phyloP scores from a whole-genome alignment of 2,329 filamentous ascomycete genomes.

The Zymoseptoria crescenta region DNA sequence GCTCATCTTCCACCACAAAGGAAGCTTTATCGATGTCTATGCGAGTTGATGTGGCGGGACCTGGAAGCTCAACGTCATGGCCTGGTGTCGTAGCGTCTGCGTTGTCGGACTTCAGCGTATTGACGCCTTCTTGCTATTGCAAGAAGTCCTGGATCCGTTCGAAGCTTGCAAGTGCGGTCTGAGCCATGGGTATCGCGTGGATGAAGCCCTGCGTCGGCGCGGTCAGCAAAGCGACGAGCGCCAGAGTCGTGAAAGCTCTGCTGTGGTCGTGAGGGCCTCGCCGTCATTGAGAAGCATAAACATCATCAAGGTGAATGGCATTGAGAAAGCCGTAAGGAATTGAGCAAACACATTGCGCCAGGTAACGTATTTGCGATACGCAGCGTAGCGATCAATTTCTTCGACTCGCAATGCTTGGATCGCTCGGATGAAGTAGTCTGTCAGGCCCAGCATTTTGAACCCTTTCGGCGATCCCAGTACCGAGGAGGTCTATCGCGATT shows the following conservation, averaged over 20 bases:
- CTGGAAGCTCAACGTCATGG: constrained; percentile 2
- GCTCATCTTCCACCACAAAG: not conserved
- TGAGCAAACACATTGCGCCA: constrained; percentile 14
- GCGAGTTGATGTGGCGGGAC: too few relatives aligned
- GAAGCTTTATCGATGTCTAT: constrained; percentile 3
- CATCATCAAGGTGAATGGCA: constrained; percentile 13
- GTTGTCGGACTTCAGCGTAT: too few relatives aligned
- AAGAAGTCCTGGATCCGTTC: constrained; percentile 15
- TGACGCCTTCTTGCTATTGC: too few relatives aligned
- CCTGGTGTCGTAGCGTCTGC: not conserved
- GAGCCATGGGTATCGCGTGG: constrained; percentile 12
- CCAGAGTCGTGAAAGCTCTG: constrained; percentile 13
- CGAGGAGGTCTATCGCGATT: constrained; percentile 13
- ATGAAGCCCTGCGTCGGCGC: constrained; percentile 11
- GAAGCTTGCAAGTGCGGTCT: constrained; percentile 14
- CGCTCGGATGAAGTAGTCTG: constrained; percentile 9
- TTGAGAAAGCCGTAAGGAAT: constrained; percentile 7
- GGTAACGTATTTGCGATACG: constrained; percentile 14
- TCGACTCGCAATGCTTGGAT: constrained; percentile 14
- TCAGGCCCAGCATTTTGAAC: constrained; percentile 18
- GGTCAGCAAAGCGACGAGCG: constrained; percentile 11
- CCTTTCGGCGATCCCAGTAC: constrained; percentile 12
- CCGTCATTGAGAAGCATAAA: constrained; percentile 7
- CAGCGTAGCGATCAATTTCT: constrained; percentile 12
- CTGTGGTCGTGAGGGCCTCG: constrained; percentile 9